Base-by-base conservation (phyloP, 208 protist species). In the Porcisia hertigi region DNA sequence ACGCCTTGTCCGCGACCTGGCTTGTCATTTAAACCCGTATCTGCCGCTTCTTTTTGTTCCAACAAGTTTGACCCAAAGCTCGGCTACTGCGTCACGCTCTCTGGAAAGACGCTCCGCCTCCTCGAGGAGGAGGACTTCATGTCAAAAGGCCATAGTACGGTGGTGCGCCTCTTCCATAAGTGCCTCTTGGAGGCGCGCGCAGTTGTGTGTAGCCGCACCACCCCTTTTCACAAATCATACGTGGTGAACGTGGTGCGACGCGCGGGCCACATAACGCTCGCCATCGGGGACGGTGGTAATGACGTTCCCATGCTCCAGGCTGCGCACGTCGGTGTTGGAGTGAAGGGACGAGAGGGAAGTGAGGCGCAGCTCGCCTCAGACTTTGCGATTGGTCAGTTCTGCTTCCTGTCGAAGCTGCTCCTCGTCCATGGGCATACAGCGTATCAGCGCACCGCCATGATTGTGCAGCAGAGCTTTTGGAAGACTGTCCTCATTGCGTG, bases 391-490 rank as follows among this genome's bases (percentile, higher is more conserved):
- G 86, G 84, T 1, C 86, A 94, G 84, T 99, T 99, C 78, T 85
- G 88, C 59, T 98, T 93, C 59, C 84, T 99, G 8, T 86, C 88
- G 54, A 83, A 88, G 57, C 85, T 99, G 8, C 81, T 99, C 14
- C 83, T 98, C 6, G 92, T 98, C 71, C 98, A 99, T 71, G 98
- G 98, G 25, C 88, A 95, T 71, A 98, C 90, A 23, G 96, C 94
- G 23, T 98, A 96, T 76, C 77, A 92, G 30, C 89, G 98, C 30
- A 97, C 92, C 5, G 83, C 92, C 9, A 94, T 96, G 76, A 95
- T 98, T 49, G 95, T 98, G 30, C 94, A 98, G 75, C 99, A 99
- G 82, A 98, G 90, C 76, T 99, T 99, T 74, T 99, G 98, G 82
- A 99, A 99, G 87, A 97, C 94, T 57, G 89, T 98, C 25, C 83